These are phyloP conservation scores for Thymus quinquecostatus DNA, from an alignment of 257 asterid species.

Conservation along the genomic window DNA sequence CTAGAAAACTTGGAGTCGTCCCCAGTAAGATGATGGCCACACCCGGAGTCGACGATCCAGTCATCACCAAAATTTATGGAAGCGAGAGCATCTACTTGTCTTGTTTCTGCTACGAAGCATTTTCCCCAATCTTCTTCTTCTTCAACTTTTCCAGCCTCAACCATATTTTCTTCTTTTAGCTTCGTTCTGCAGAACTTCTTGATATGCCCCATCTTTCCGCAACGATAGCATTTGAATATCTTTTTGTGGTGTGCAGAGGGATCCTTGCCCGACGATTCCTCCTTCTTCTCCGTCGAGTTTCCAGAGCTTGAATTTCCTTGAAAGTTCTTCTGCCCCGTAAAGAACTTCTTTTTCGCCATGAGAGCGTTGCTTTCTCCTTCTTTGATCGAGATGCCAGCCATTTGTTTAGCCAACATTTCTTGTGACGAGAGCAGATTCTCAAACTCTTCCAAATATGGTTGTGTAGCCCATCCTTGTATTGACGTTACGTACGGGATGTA, in stretches of 20 bases:
- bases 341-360: not conserved
- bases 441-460: slow-evolving; percentile 17
- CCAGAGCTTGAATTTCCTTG: too few species aligned
- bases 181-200: not conserved
- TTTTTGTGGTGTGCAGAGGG: not conserved
- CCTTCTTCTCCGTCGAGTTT: not conserved
- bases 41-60: not conserved
- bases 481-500: slow-evolving; percentile 1
- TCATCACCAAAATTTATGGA: not conserved
- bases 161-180: not conserved
- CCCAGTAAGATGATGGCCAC: not conserved
- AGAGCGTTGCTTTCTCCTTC: slow-evolving; percentile 14
- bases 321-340: too few species aligned
- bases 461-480: slow-evolving; percentile 19
- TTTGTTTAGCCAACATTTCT: slow-evolving; percentile 12
- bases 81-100: not conserved
- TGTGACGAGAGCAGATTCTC: slow-evolving; percentile 24
- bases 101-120: not conserved
- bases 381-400: slow-evolving; percentile 14
- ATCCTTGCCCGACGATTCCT: not conserved
- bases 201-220: slow-evolving; percentile 8
- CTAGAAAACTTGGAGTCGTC: not conserved
- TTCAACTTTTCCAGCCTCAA: not conserved
- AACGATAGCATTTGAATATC: slow-evolving; percentile 13
- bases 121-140: not conserved